Conservation (phyloP, 306 rosid genomes). For the Cicer chorassanicum region DNA sequence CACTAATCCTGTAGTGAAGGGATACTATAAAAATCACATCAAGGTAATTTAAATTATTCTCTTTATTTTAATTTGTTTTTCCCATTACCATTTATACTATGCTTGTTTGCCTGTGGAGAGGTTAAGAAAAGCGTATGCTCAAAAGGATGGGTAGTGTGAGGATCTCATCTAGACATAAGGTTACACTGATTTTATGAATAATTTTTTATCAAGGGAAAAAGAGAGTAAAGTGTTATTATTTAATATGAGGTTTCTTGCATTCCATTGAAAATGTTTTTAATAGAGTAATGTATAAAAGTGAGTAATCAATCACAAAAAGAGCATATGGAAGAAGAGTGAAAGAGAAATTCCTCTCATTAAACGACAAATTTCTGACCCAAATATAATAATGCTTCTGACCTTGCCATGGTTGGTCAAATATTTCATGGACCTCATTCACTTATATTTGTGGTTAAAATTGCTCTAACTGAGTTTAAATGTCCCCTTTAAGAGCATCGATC, state of each 20-base stretch:
- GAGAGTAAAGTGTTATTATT: no score
- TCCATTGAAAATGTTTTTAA: not conserved
- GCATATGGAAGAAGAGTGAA: not conserved
- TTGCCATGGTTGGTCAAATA: not conserved
- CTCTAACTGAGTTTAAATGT: not conserved
- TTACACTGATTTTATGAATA: not conserved
- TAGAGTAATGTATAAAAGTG: not conserved
- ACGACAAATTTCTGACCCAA: conserved; percentile 3
- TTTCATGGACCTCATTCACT: not conserved
- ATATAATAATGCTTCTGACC: conserved; percentile 4
- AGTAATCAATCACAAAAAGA: not conserved
- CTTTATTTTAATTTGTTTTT: not conserved
- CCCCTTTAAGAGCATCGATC: not conserved
- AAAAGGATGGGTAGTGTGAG: not conserved
- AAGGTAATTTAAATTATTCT: conserved; percentile 50
- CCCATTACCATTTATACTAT: not conserved
- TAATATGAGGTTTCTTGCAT: no score
- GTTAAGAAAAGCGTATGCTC: not conserved
- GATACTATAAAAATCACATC: conserved; percentile 82
- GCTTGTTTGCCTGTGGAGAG: not conserved
- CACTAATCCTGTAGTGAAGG: conserved; percentile 69
- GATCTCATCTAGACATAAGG: conserved; percentile 22
- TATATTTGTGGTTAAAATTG: not conserved
- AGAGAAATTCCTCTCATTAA: not conserved
- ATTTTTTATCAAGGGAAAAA: no score